phyloP scores from a whole-genome alignment of 345 rosid genomes.

The Corymbia maculata region DNA sequence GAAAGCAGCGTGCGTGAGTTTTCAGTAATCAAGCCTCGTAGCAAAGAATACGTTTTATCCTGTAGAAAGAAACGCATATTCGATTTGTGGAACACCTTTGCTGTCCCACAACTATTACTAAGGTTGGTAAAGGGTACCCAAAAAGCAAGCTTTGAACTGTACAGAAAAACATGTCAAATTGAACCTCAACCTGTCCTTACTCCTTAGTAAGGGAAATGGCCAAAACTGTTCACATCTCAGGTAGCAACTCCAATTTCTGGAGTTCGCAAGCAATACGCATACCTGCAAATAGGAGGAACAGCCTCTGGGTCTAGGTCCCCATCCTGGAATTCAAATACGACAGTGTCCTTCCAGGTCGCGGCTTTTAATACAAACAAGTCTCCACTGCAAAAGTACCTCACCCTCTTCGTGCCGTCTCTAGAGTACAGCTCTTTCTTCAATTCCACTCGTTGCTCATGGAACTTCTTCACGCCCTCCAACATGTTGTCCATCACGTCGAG shows the following conservation, averaged over 20 bases:
- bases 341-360: not conserved
- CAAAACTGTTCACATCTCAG: not conserved
- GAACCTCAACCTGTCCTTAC: not conserved
- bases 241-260: not conserved
- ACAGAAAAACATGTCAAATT: not conserved
- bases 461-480: conserved; percentile 11
- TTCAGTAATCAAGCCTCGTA: not conserved
- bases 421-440: conserved; percentile 33
- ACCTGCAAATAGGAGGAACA: not conserved
- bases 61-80: not conserved
- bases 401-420: conserved; percentile 12
- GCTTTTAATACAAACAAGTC: not conserved
- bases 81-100: not conserved
- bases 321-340: not conserved
- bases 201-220: not conserved
- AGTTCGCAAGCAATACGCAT: not conserved
- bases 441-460: conserved; percentile 37
- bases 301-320: not conserved
- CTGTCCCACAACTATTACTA: not conserved
- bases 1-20: not conserved
- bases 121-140: not conserved
- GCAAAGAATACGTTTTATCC: not conserved
- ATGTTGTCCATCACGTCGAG: conserved; percentile 22
- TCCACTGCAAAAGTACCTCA: conserved; percentile 12
- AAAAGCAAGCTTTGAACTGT: not conserved